Percentiles rank a stretch among this genome's conserved stretches.
phyloP scores from a whole-genome alignment of 306 rosid species.

The Ochetophila trinervis region DNA sequence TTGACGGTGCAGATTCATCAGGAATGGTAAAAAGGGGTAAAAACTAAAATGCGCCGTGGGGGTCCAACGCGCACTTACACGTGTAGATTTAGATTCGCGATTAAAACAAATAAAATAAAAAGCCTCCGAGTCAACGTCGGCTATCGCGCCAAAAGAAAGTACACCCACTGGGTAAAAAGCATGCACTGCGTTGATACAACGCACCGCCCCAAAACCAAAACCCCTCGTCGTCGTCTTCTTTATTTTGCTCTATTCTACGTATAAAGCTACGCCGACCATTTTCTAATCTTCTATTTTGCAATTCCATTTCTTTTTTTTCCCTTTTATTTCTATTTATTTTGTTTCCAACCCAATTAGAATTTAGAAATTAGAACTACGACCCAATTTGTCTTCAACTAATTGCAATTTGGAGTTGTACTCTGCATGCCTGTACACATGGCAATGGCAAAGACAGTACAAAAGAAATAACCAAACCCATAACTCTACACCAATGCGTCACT shows the following conservation, averaged over 20 bases:
- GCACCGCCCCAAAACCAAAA: slow-evolving; percentile 32
- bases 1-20: neutral
- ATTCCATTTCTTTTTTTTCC: neutral
- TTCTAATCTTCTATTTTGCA: neutral
- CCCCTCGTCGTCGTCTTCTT: too few relatives aligned
- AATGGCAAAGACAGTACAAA: too few relatives aligned
- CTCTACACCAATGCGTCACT: too few relatives aligned
- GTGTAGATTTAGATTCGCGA: slow-evolving; percentile 8
- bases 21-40: neutral
- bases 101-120: too few relatives aligned
- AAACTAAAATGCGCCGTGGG: neutral
- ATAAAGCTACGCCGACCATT: slow-evolving; percentile 10
- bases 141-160: neutral
- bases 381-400: too few relatives aligned
- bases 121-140: slow-evolving; percentile 2
- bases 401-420: too few relatives aligned
- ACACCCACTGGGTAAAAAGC: neutral
- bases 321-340: neutral
- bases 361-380: too few relatives aligned
- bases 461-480: neutral
- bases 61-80: slow-evolving; percentile 13
- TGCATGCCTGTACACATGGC: too few relatives aligned
- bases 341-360: neutral
- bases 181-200: slow-evolving; percentile 29
- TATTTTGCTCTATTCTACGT: neutral